Base-by-base conservation (phyloP, 78 protist genomes). In the Dictyostelium discoideum region DNA sequence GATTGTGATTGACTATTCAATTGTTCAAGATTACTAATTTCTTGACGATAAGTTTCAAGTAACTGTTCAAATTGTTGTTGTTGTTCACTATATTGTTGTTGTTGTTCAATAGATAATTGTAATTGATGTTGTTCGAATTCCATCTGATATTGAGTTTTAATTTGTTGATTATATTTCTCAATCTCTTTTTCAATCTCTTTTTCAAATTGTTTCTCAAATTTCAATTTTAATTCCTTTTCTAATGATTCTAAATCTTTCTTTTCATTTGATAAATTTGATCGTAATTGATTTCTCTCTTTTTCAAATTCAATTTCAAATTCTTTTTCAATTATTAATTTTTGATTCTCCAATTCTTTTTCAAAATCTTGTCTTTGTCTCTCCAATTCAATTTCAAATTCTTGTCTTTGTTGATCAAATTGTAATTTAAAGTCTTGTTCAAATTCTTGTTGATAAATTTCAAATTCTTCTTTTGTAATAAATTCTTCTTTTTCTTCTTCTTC, bases 391-490 rank as follows among this genome's bases (percentile, higher is more conserved):
- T 74, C 81, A 74, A 37, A 74, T 18, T 74, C 81, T 32, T 32
- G 39, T 74, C 81, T 74, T 74, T 74, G 81, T 74, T 74, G 81
- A 37, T 74, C 81, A 74, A 74, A 74, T 37, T 74, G 42, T 37
- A 37, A 26, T 74, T 74, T 74, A 32, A 74, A 74, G 18, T 37
- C 48, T 74, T 74, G 50, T 37, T 74, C 81, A 74, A 74, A 74
- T 74, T 74, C 81, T 74, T 74, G 81, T 74, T 74, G 81, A 37
- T 74, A 74, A 74, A 74, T 74, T 32, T 74, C 81, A 37, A 74
- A 74, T 16, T 74, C 81, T 74, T 74, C 81, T 74, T 74, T 74
- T 74, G 81, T 29, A 74, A 74, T 74, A 16, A 42, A 42, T 42
- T 32, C 37, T 32, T 32, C 37, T 32, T 32, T 1, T 32, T 73